A percentile compares a stretch with the other conserved stretches of the same genome.
phyloP scores from a whole-genome alignment of 305 asterid species.

The Fraxinus paxiana region DNA sequence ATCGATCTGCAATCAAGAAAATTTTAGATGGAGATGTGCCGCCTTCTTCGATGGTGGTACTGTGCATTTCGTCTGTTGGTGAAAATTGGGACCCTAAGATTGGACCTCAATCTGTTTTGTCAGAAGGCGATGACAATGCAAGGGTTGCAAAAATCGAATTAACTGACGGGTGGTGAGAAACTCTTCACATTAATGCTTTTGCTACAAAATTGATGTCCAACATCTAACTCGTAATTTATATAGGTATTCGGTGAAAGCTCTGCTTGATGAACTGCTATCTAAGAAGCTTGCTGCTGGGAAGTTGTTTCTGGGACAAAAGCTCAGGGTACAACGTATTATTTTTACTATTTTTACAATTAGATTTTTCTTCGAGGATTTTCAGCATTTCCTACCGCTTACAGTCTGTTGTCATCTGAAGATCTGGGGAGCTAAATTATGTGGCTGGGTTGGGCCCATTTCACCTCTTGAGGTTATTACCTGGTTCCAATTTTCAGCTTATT shows the following conservation, averaged over 20 bases:
- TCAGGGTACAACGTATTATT: conserved; percentile 54
- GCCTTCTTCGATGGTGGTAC: conserved; percentile 80
- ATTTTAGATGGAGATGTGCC: conserved; percentile 80
- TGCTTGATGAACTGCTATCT: conserved; percentile 69
- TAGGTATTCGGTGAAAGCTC: conserved; percentile 78
- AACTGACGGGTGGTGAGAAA: conserved; percentile 92
- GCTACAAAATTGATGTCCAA: conserved; percentile 17
- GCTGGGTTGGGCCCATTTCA: conserved; percentile 79
- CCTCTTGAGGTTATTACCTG: conserved; percentile 66
- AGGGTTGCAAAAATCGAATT: conserved; percentile 56
- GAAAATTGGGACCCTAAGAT: conserved; percentile 30
- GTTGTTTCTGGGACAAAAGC: conserved; percentile 87
- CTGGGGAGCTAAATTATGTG: conserved; percentile 83
- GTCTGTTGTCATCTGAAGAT: conserved; percentile 71
- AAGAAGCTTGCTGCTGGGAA: conserved; percentile 68
- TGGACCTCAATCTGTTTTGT: conserved; percentile 38
- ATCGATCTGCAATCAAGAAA: conserved; percentile 79
- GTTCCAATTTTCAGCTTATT: conserved; percentile 22
- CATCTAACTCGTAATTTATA: conserved; percentile 30
- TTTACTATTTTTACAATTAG: conserved; percentile 20
- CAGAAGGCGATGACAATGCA: conserved; percentile 30
- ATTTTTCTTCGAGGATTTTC: conserved; percentile 28
- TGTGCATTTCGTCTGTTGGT: conserved; percentile 70
- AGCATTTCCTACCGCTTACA: conserved; percentile 45
- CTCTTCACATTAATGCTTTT: conserved; percentile 21